Base-by-base conservation (phyloP, 2,329 filamentous ascomycete genomes). In the Monilinia vaccinii-corymbosi region DNA sequence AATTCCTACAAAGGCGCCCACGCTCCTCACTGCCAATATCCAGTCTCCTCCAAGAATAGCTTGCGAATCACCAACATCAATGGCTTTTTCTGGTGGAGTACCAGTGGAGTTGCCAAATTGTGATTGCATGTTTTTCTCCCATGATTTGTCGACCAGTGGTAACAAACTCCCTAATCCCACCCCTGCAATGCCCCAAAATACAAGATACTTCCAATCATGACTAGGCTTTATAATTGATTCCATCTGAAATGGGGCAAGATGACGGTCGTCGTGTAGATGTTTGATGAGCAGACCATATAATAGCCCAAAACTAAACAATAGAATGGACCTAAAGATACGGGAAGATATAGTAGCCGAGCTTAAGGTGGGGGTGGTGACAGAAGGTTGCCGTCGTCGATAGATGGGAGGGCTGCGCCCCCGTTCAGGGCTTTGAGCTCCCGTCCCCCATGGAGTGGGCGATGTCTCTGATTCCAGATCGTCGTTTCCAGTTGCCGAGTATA, bases 271-370 rank as follows among this genome's bases (percentile, higher is more conserved):
- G 67, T 93, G 91, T 48, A 97, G 77, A 70, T 90, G 86, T 23
- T 87, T 86, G 44, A 97, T 87, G 45, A 97, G 78, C 1, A 88
- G 77, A 1, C 93, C 93, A 72, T 96, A 97, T 18, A 86, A 82
- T 57, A 93, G 79, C 0, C 94, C 94, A 42, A 96, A 85, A 0
- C 80, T 75, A 69, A 94, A 94, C 11, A 97, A 79, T 3, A 94
- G 75, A 0, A 78, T 72, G 2, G 81, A 81, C 58, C 89, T 82
- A 31, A 87, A 73, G 0, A 84, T 82, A 3, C 86, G 69, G n/a
- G 72, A 62, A 25, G 62, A 48, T 10, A 61, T 55, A 4, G 72
- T 65, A 10, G 70, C 61, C 9, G 72, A 48, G 18, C 66, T 63
- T 31, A 71, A 71, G 31, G 70, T 60, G 2, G 71, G 70, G 1